Evolutionary conservation across 108 stramenopile genomes (phyloP).

Genomic region (Skeletonema tropicum): DNA sequence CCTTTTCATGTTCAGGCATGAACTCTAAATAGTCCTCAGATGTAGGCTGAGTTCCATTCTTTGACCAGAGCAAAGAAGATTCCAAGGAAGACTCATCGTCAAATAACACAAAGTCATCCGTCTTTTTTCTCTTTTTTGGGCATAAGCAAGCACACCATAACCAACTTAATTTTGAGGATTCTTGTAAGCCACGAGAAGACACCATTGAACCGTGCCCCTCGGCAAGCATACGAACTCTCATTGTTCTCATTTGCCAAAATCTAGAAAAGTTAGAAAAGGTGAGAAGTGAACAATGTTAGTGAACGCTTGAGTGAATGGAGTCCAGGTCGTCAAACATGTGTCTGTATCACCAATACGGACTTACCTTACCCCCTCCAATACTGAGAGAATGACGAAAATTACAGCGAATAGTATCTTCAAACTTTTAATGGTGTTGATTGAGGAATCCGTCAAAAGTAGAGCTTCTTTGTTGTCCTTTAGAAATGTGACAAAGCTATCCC

Average conservation of each 20-base stretch:
- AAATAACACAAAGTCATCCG: constrained; percentile 45
- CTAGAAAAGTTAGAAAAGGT: not conserved
- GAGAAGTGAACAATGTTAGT: not conserved
- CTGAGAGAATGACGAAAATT: constrained; percentile 23
- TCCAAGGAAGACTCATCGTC: constrained; percentile 48
- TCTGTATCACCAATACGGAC: not conserved
- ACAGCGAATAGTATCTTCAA: constrained; percentile 24
- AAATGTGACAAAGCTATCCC: constrained; percentile 30
- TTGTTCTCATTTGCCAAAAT: not conserved
- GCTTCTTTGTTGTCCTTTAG: constrained; percentile 24
- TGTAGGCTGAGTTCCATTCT: constrained; percentile 38
- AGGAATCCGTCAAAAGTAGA: constrained; percentile 15
- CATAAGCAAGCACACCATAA: constrained; percentile 23
- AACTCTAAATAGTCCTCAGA: constrained; percentile 46
- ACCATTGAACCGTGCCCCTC: not conserved
- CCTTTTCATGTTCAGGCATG: constrained; percentile 41
- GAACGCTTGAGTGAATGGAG: not conserved
- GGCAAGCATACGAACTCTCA: not conserved
- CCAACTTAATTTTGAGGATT: constrained; percentile 10
- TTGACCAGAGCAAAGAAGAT: constrained; percentile 43
- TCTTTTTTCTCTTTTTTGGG: constrained; percentile 20
- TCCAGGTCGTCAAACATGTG: not conserved
- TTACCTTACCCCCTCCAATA: constrained; percentile 29
- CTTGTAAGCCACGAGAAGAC: not conserved
- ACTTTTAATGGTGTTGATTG: constrained; percentile 14